Percentiles rank a stretch among this genome's conserved stretches.
Conservation (phyloP, 306 rosid species). For the Medicago lupulina region DNA sequence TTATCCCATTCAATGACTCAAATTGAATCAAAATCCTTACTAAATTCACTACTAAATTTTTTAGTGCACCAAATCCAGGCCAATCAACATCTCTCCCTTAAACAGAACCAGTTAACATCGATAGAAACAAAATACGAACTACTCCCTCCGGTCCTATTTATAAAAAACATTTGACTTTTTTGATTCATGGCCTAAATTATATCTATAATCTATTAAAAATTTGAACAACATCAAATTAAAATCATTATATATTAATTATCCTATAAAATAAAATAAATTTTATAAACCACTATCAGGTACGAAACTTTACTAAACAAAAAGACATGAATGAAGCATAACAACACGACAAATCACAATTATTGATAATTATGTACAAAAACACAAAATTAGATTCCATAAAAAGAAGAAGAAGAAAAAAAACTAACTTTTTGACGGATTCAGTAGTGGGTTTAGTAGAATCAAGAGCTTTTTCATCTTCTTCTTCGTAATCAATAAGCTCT, state of each 20-base stretch:
- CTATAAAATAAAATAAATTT: background rate
- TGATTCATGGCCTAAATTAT: too few relatives aligned
- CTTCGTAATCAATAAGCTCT: conserved; percentile 77
- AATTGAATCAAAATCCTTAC: too few relatives aligned
- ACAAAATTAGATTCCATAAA: background rate
- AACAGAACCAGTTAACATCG: background rate
- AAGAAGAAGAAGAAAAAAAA: conserved; percentile 3
- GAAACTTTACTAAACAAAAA: background rate
- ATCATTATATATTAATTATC: background rate
- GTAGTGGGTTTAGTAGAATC: conserved; percentile 62
- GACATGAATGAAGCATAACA: background rate
- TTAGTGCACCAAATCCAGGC: too few relatives aligned
- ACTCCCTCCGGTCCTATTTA: too few relatives aligned
- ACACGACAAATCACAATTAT: background rate
- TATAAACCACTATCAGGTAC: background rate
- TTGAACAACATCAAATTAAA: background rate
- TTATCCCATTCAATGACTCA: too few relatives aligned
- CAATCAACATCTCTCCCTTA: background rate
- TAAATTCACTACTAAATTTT: background rate
- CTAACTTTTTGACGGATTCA: conserved; percentile 69
- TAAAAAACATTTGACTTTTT: too few relatives aligned
- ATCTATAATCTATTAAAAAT: background rate
- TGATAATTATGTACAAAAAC: background rate
- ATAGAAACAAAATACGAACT: conserved; percentile 15
- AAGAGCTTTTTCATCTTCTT: conserved; percentile 66